Percentiles rank a stretch among this genome's conserved stretches.
These are phyloP conservation scores for Sclerotinia nivalis DNA, from an alignment of 2,329 filamentous ascomycete species.

Conservation along the genomic window DNA sequence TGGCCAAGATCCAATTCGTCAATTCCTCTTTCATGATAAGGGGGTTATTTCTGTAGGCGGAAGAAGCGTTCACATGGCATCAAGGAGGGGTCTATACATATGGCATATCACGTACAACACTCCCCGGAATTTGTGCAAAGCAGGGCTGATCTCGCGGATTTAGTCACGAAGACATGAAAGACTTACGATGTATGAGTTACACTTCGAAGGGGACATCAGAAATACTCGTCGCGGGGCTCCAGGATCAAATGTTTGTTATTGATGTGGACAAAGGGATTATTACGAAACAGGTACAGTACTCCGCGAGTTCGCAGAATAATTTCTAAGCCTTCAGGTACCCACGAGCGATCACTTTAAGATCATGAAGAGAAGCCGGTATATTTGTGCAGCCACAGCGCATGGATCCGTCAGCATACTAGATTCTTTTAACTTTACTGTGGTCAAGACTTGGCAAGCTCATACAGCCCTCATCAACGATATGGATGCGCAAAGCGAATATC, in stretches of 20 bases:
- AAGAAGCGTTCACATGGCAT: conserved; percentile 85
- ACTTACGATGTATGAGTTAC: conserved; percentile 93
- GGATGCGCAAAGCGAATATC: conserved; percentile 92
- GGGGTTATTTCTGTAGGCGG: conserved; percentile 84
- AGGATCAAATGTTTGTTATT: conserved; percentile 80
- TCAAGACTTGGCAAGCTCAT: conserved; percentile 90
- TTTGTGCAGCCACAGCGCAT: conserved; percentile 84
- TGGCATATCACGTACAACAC: conserved; percentile 77
- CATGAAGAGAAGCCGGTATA: conserved; percentile 88
- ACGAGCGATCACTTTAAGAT: conserved; percentile 80
- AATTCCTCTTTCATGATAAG: conserved; percentile 87
- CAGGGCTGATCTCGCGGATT: conserved; percentile 32
- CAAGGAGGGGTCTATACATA: conserved; percentile 75
- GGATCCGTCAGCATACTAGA: conserved; percentile 87
- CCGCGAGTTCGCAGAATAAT: not conserved
- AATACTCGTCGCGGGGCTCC: conserved; percentile 83
- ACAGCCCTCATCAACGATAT: conserved; percentile 90
- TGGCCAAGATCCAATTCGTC: conserved; percentile 76
- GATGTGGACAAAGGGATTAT: conserved; percentile 71
- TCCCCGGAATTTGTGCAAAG: not conserved
- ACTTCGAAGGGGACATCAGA: conserved; percentile 81
- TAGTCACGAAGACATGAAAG: conserved; percentile 75
- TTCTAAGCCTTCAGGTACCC: conserved; percentile 55
- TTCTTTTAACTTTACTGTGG: conserved; percentile 70
- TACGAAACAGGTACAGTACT: conserved; percentile 58